Conservation (phyloP, 257 asterid species). For the Leptodermis oblonga region DNA sequence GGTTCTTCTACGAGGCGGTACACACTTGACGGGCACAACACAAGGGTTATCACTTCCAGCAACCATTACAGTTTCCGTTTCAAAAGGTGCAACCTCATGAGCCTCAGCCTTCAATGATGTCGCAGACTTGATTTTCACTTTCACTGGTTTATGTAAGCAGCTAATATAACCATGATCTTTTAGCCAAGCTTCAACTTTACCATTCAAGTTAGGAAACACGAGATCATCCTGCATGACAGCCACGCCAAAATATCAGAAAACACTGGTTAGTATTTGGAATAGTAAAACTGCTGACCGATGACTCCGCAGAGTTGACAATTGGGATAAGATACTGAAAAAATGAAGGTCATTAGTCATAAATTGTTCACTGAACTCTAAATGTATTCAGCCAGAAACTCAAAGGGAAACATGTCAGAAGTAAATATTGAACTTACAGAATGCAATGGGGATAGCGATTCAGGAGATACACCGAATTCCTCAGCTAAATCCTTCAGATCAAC, state of each 20-base stretch:
- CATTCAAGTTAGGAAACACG: constrained; percentile 47
- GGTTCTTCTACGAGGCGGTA: constrained; percentile 78
- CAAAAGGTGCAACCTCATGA: constrained; percentile 37
- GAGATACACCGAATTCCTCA: constrained; percentile 66
- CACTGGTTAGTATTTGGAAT: not conserved
- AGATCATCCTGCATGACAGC: constrained; percentile 54
- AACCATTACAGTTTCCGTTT: constrained; percentile 35
- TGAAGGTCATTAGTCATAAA: not conserved
- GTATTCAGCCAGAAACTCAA: constrained; percentile 12
- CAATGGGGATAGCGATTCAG: constrained; percentile 52
- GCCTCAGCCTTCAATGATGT: constrained; percentile 33
- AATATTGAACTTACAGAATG: constrained; percentile 53
- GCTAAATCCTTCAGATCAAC: constrained; percentile 68
- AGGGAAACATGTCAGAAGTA: constrained; percentile 3
- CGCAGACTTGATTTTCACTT: constrained; percentile 40
- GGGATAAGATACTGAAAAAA: not conserved
- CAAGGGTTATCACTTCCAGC: constrained; percentile 47
- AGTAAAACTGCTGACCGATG: not conserved
- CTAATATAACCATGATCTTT: constrained; percentile 55
- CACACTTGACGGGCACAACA: constrained; percentile 65
- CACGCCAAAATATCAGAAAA: not conserved
- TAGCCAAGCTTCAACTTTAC: constrained; percentile 71
- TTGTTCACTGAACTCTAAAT: constrained; percentile 10
- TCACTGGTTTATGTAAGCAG: constrained; percentile 47
- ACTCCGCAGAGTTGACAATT: too few relatives aligned